phyloP scores from a whole-genome alignment of 257 asterid genomes.

The Solanum lycopersicoides region DNA sequence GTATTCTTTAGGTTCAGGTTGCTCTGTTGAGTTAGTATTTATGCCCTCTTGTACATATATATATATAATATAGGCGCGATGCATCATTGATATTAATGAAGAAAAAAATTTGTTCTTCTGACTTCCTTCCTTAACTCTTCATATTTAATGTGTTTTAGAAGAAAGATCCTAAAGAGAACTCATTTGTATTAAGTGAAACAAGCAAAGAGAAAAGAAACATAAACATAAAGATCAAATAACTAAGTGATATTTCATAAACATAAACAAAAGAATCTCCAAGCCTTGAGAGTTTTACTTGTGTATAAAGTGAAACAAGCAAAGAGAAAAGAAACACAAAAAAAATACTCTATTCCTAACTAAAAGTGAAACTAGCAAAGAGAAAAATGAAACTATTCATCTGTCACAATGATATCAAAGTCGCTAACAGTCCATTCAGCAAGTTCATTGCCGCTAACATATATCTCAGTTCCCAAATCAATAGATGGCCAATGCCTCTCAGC shows the following conservation, averaged over 20 bases:
- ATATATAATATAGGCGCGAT: not conserved
- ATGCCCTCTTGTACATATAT: not conserved
- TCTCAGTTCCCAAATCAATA: slow-evolving; percentile 66
- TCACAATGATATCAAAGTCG: slow-evolving; percentile 55
- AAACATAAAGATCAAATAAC: not conserved
- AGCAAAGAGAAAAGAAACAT: no score
- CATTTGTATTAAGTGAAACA: not conserved
- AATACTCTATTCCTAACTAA: not conserved
- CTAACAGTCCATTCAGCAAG: slow-evolving; percentile 73
- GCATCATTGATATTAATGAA: not conserved
- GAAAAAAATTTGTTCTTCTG: not conserved
- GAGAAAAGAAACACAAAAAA: not conserved
- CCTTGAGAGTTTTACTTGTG: not conserved
- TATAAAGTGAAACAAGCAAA: not conserved
- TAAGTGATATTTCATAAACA: not conserved
- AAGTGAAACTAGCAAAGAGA: not conserved
- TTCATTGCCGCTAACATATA: slow-evolving; percentile 41
- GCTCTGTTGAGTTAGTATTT: not conserved
- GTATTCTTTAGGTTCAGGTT: not conserved
- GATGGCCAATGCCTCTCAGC: slow-evolving; percentile 64
- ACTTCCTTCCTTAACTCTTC: not conserved
- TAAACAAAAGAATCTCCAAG: not conserved
- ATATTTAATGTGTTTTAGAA: not conserved
- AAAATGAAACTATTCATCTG: not conserved
- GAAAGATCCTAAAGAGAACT: not conserved